Conservation (phyloP, 495 filamentous ascomycete genomes). For the Copromyces sp. region DNA sequence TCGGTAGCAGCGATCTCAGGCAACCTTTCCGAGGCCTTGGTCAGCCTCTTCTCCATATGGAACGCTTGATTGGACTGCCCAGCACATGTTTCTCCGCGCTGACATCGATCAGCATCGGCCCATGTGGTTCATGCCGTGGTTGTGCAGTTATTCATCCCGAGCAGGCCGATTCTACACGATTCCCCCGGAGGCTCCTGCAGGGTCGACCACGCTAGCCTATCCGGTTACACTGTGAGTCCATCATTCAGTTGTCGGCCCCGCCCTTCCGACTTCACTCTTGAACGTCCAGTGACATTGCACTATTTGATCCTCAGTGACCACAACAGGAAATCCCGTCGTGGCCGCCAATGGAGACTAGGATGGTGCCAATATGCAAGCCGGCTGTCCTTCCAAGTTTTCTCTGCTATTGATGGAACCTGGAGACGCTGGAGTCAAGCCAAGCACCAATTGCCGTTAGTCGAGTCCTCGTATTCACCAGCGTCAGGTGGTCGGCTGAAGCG, state of each 20-base stretch:
- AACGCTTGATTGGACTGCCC: not conserved
- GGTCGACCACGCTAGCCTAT: not conserved
- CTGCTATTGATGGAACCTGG: not conserved
- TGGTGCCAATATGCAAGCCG: not conserved
- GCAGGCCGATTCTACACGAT: not conserved
- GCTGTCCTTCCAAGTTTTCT: not conserved
- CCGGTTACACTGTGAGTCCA: not conserved
- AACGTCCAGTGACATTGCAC: not conserved
- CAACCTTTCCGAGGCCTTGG: not conserved
- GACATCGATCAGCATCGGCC: not conserved
- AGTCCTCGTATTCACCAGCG: constrained; percentile 1
- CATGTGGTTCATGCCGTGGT: not conserved
- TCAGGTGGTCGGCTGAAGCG: not conserved
- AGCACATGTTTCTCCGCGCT: not conserved
- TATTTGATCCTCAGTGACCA: not conserved
- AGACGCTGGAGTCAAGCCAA: not conserved
- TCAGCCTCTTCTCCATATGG: not conserved
- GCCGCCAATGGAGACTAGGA: not conserved
- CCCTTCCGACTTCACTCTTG: not conserved
- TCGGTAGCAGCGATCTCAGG: not conserved
- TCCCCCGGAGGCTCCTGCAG: not conserved
- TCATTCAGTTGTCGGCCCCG: not conserved
- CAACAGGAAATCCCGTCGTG: not conserved
- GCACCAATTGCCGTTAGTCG: not conserved
- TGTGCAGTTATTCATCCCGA: not conserved